phyloP scores from a whole-genome alignment of 139 green algal genomes.

The Chlamydomonas sp. region DNA sequence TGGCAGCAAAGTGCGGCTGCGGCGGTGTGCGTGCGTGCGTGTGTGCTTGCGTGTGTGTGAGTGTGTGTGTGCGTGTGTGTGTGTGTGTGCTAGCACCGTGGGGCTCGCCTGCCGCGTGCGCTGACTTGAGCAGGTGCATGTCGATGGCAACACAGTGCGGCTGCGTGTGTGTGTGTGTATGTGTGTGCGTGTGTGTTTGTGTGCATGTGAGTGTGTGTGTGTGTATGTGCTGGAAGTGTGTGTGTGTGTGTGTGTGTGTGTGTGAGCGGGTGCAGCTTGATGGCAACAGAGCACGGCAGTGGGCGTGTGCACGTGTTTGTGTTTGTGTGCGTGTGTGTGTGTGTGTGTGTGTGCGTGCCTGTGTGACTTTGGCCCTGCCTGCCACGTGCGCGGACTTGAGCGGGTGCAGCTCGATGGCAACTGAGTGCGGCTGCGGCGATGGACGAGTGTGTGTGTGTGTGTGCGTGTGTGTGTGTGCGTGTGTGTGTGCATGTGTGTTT shows the following conservation, averaged over 20 bases:
- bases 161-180: no score
- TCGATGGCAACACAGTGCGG: no score
- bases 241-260: slow-evolving; percentile 6
- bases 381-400: no score
- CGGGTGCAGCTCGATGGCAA: no score
- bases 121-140: no score
- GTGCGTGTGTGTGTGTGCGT: slow-evolving; percentile 12
- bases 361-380: no score
- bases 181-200: no score
- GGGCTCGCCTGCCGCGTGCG: no score
- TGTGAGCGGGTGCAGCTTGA: background rate
- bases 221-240: background rate
- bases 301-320: background rate
- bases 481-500: slow-evolving; percentile 9
- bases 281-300: background rate
- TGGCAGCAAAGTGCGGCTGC: background rate
- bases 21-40: background rate
- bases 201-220: no score
- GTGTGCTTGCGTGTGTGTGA: slow-evolving; percentile 33
- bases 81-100: no score
- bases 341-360: background rate
- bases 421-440: background rate
- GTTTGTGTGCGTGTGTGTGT: no score
- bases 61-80: slow-evolving; percentile 12
- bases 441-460: slow-evolving; percentile 4